Base-by-base conservation (phyloP, 345 rosid genomes). In the Euclidium syriacum region DNA sequence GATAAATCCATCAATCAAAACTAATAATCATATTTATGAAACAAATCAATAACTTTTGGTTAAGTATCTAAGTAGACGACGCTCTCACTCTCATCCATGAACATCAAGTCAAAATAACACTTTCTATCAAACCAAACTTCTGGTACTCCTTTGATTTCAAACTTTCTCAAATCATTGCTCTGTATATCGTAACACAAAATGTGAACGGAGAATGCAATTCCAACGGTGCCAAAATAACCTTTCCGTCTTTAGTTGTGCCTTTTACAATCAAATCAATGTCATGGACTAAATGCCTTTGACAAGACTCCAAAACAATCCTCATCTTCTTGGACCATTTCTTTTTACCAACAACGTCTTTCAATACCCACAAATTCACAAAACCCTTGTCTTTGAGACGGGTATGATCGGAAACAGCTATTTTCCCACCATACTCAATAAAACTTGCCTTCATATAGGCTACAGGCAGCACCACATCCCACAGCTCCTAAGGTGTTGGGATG, bases 131-230 rank as follows among this genome's bases (percentile, higher is more conserved):
- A 26, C 65, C 33, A 33, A 62, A 1, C 9, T 8, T 7, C 5
- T 30, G 57, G 66, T 25, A 62, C 26, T 47, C 66, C 56, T 48
- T 48, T 23, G 36, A 62, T 62, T 24, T 62, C 38, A 35, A 62
- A 47, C 47, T 35, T 62, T 1, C 27, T 62, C 47, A 48, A 16
- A 16, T 35, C 47, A 62, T 62, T 62, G 36, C 18, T 16, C 35
- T 17, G 19, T 47, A 62, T 24, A 18, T 62, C 47, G 33, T 62
- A 48, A 24, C 4, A 48, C 47, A 61, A 3, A 47, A 47, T 15
- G 25, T 48, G 36, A 62, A 62, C 1, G 3, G 6, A 2, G 14
- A 35, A 35, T 4, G 10, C 66, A 62, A 10, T 18, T 62, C 3
- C 18, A 2, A 0, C 6, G 67, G 67, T 35, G 47, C 67, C 27